These are phyloP conservation scores for Suhomyces anneliseae DNA, from an alignment of 1,139 yeast genomes.

Conservation along the genomic window DNA sequence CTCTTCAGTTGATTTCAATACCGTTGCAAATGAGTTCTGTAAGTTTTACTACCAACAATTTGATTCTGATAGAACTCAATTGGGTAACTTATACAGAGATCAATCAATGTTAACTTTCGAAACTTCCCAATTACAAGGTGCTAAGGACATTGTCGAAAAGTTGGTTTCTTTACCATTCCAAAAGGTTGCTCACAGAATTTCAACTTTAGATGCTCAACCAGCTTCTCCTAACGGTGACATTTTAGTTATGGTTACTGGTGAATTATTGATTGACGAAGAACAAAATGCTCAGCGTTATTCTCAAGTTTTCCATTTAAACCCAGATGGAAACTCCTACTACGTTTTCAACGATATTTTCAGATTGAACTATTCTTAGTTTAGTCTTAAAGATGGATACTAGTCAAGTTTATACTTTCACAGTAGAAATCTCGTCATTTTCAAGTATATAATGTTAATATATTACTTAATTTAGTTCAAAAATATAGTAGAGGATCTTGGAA, in stretches of 20 bases:
- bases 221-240: constrained; percentile 93
- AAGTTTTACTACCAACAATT: constrained; percentile 94
- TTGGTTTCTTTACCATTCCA: constrained; percentile 83
- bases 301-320: constrained; percentile 94
- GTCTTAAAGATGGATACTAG: too few species aligned
- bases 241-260: constrained; percentile 97
- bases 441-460: too few species aligned
- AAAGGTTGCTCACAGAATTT: constrained; percentile 88
- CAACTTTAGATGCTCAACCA: constrained; percentile 97
- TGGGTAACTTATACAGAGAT: constrained; percentile 93
- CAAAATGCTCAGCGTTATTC: constrained; percentile 94
- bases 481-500: too few species aligned
- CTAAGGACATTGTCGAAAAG: constrained; percentile 88
- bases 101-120: constrained; percentile 98
- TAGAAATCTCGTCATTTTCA: too few species aligned
- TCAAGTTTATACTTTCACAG: background rate
- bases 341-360: constrained; percentile 97
- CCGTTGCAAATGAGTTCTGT: constrained; percentile 80
- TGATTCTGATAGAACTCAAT: constrained; percentile 87
- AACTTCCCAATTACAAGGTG: constrained; percentile 91
- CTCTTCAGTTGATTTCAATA: constrained; percentile 62
- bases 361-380: constrained; percentile 63
- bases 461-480: background rate
- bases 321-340: constrained; percentile 86
- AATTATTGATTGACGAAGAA: constrained; percentile 88